A percentile compares a stretch with the other conserved stretches of the same genome.
Conservation (phyloP, 148 eudicot genomes). For the Silene conica region DNA sequence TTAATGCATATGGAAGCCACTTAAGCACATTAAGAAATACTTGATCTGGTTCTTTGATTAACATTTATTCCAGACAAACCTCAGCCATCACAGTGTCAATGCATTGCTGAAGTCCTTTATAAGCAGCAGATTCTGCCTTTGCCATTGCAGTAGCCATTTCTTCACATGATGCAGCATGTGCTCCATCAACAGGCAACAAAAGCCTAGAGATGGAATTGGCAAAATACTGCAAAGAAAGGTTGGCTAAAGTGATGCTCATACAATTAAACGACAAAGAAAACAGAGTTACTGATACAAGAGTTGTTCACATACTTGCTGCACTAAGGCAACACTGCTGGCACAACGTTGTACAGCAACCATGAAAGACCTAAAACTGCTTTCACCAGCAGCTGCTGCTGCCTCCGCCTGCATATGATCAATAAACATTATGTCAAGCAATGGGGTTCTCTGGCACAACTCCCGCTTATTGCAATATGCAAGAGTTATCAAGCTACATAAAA, state of each 20-base stretch:
- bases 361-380: slow-evolving; percentile 96
- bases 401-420: slow-evolving; percentile 62
- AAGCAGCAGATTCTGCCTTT: slow-evolving; percentile 87
- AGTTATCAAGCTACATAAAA: background rate
- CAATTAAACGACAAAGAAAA: background rate
- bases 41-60: background rate
- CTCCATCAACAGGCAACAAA: slow-evolving; percentile 89
- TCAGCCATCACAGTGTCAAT: slow-evolving; percentile 98
- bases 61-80: slow-evolving; percentile 42
- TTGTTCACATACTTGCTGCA: slow-evolving; percentile 74
- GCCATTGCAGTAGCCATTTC: slow-evolving; percentile 98
- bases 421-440: slow-evolving; percentile 16
- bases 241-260: slow-evolving; percentile 4
- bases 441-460: background rate
- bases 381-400: slow-evolving; percentile 99
- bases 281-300: slow-evolving; percentile 7
- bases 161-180: slow-evolving; percentile 94
- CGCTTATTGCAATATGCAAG: background rate
- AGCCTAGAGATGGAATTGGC: slow-evolving; percentile 85
- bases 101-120: slow-evolving; percentile 97
- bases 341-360: slow-evolving; percentile 99
- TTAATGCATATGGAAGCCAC: background rate
- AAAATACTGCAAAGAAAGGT: slow-evolving; percentile 54
- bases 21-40: background rate
- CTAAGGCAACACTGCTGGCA: slow-evolving; percentile 96